Evolutionary conservation across 2,329 filamentous ascomycete species (phyloP).

Genomic region (Talaromyces sp.): DNA sequence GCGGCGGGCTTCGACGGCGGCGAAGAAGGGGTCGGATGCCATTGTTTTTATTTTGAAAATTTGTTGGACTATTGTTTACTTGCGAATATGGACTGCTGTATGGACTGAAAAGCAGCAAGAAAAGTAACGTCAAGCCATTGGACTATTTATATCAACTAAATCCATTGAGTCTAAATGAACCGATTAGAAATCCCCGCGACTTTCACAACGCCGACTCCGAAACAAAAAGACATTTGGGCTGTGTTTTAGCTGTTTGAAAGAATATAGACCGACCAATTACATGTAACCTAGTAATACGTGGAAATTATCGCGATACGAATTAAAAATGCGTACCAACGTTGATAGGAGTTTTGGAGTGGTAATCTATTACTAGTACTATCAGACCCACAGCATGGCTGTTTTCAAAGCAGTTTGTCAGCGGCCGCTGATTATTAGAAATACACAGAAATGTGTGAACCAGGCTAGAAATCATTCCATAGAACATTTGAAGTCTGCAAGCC

Average conservation of each 20-base stretch:
- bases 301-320: too few species aligned
- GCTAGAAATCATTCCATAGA: too few species aligned
- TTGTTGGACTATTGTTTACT: background rate
- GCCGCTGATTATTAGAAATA: background rate
- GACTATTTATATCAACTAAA: too few species aligned
- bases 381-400: background rate
- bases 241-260: too few species aligned
- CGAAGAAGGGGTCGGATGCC: slow-evolving; percentile 15
- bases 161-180: too few species aligned
- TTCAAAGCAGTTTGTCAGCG: background rate
- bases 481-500: too few species aligned
- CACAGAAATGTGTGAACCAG: too few species aligned
- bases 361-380: too few species aligned
- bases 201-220: background rate
- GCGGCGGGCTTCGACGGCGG: slow-evolving; percentile 23
- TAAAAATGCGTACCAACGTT: too few species aligned
- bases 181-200: background rate
- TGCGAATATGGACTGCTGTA: background rate
- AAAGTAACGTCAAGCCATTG: background rate
- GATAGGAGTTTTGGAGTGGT: too few species aligned
- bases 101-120: background rate
- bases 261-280: too few species aligned
- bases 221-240: background rate
- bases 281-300: too few species aligned
- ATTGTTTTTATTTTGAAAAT: background rate